These are phyloP conservation scores for Talaromyces stipitatus DNA, from an alignment of 495 filamentous ascomycete genomes.

Conservation along the genomic window DNA sequence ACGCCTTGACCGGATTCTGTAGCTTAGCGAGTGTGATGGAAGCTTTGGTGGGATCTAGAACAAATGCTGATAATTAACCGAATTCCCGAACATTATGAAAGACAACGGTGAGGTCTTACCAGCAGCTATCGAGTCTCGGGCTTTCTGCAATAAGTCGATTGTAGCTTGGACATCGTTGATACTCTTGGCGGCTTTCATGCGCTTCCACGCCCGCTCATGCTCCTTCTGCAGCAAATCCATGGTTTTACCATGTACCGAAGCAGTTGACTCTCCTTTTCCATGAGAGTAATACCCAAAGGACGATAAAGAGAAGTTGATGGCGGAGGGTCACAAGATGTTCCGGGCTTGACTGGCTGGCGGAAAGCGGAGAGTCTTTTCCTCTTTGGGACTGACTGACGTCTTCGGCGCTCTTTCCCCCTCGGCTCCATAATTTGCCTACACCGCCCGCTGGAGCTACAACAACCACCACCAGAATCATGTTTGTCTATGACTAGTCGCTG, in stretches of 20 bases:
- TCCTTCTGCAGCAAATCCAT: conserved; percentile 74
- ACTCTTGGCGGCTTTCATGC: conserved; percentile 58
- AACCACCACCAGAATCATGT: too few relatives aligned
- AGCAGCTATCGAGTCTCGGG: conserved; percentile 59
- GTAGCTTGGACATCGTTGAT: conserved; percentile 72
- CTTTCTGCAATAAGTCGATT: conserved; percentile 65
- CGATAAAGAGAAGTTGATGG: neutral
- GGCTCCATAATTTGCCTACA: neutral
- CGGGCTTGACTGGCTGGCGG: neutral
- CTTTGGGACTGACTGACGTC: conserved; percentile 4
- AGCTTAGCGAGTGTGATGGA: conserved; percentile 69
- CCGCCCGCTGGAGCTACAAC: neutral
- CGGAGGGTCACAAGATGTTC: neutral
- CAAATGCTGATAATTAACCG: conserved; percentile 7
- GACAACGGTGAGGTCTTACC: conserved; percentile 36
- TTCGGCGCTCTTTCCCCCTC: conserved; percentile 6
- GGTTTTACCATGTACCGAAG: conserved; percentile 7
- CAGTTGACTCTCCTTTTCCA: neutral
- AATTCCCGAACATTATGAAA: neutral
- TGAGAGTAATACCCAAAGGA: neutral
- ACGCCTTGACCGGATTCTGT: conserved; percentile 70
- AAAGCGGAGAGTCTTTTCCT: conserved; percentile 7
- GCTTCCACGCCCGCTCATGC: conserved; percentile 59
- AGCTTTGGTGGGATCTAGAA: conserved; percentile 59
- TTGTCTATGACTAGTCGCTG: neutral